A percentile compares a stretch with the other conserved stretches of the same genome.
Conservation (phyloP, 2,329 filamentous ascomycete species). For the Ceratocystis lukuohia region DNA sequence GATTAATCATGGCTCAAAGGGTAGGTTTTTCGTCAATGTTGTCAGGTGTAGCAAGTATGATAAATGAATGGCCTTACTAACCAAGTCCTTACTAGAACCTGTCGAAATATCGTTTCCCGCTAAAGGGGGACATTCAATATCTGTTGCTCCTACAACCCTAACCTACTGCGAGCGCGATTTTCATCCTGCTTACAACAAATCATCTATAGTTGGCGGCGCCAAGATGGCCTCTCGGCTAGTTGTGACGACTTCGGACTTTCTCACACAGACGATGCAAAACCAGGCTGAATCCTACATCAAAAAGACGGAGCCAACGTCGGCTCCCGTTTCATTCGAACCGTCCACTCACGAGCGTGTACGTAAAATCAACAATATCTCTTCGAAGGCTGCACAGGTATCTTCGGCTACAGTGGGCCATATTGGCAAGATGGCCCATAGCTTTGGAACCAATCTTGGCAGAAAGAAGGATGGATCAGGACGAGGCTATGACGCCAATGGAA, state of each 20-base stretch:
- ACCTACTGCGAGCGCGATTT: conserved; percentile 64
- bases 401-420: conserved; percentile 79
- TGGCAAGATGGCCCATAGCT: conserved; percentile 71
- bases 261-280: conserved; percentile 63
- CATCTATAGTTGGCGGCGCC: conserved; percentile 72
- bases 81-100: conserved; percentile 37
- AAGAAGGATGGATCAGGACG: conserved; percentile 40
- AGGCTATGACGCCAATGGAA: conserved; percentile 58
- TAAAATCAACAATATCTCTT: conserved; percentile 78
- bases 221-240: conserved; percentile 81
- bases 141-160: conserved; percentile 51
- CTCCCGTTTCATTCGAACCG: conserved; percentile 78
- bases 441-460: conserved; percentile 59
- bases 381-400: conserved; percentile 63
- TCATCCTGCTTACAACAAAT: conserved; percentile 86
- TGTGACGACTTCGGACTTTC: conserved; percentile 69
- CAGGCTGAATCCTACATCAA: conserved; percentile 71
- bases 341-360: conserved; percentile 74
- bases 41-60: not conserved
- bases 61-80: not conserved
- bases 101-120: conserved; percentile 64
- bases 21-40: conserved; percentile 34
- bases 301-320: conserved; percentile 61
- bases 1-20: conserved; percentile 79
- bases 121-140: conserved; percentile 50